Evolutionary conservation across 768 basidiomycete genomes (phyloP).

Genomic region (Chlorophyllum brunneum): DNA sequence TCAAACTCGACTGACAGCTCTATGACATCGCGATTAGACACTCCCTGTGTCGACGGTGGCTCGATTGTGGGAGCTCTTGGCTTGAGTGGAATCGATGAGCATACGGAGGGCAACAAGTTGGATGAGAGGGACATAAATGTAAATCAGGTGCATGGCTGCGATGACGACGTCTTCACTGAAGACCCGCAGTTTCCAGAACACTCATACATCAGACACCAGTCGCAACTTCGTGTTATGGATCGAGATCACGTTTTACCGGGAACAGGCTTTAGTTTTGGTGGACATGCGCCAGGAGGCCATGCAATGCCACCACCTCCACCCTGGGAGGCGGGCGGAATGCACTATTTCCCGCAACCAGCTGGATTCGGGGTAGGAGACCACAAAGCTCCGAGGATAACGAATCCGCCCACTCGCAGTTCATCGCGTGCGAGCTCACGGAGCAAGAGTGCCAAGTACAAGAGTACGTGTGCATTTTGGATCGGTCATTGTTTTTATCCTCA

Average conservation of each 20-base stretch:
- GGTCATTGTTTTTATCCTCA: background rate
- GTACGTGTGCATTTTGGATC: constrained; percentile 23
- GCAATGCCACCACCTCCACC: background rate
- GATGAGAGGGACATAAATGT: constrained; percentile 7
- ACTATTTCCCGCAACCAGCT: background rate
- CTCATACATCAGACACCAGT: constrained; percentile 32
- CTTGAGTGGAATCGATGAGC: background rate
- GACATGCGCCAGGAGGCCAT: background rate
- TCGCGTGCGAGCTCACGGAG: constrained; percentile 26
- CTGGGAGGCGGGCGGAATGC: background rate
- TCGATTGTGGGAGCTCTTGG: background rate
- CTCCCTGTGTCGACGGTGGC: background rate
- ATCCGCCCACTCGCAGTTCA: constrained; percentile 15
- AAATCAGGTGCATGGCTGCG: constrained; percentile 14
- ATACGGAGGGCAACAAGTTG: background rate
- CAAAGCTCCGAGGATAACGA: background rate
- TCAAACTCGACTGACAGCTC: background rate
- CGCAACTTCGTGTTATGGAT: constrained; percentile 24
- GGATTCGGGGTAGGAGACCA: background rate
- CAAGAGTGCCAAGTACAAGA: constrained; percentile 38
- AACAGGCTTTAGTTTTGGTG: background rate
- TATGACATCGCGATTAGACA: background rate
- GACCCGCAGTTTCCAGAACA: constrained; percentile 39
- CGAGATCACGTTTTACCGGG: background rate
- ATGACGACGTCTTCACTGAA: constrained; percentile 33